A percentile compares a stretch with the other conserved stretches of the same genome.
Evolutionary conservation across 2,329 filamentous ascomycete genomes (phyloP).

Genomic region (Bertia moriformis): DNA sequence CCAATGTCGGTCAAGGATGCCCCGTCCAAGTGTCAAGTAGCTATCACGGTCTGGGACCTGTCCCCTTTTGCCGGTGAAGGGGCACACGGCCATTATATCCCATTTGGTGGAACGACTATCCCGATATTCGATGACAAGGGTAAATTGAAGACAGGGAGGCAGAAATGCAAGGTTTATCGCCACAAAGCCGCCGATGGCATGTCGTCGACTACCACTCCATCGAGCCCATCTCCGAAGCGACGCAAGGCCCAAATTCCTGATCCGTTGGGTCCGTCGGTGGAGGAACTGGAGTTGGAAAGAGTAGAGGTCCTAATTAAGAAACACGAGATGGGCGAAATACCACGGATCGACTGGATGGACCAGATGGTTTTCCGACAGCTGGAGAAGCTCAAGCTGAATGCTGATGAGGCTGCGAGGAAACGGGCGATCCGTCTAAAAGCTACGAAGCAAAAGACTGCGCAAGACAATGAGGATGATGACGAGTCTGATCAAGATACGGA

Average conservation of each 20-base stretch:
- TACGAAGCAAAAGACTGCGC: slow-evolving; percentile 12
- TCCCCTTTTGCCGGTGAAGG: slow-evolving; percentile 62
- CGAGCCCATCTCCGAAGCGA: slow-evolving; percentile 40
- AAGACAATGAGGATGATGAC: slow-evolving; percentile 16
- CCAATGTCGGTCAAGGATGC: slow-evolving; percentile 74
- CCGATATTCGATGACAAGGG: slow-evolving; percentile 85
- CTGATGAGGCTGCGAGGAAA: slow-evolving; percentile 20
- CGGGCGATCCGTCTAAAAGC: slow-evolving; percentile 20
- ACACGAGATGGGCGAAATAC: slow-evolving; percentile 94
- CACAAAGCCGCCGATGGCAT: slow-evolving; percentile 75
- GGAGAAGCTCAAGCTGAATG: slow-evolving; percentile 59
- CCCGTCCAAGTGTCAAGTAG: slow-evolving; percentile 68
- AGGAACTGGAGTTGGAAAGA: slow-evolving; percentile 61
- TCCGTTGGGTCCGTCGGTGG: slow-evolving; percentile 12
- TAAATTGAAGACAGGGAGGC: slow-evolving; percentile 76
- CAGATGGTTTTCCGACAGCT: slow-evolving; percentile 82
- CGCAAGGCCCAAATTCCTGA: slow-evolving; percentile 33
- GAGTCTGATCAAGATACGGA: slow-evolving; percentile 24
- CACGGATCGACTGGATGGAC: slow-evolving; percentile 86
- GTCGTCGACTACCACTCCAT: slow-evolving; percentile 65
- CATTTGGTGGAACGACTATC: slow-evolving; percentile 88
- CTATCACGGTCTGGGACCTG: slow-evolving; percentile 89
- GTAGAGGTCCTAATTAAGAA: slow-evolving; percentile 88
- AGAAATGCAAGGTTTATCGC: slow-evolving; percentile 78
- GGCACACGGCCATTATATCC: slow-evolving; percentile 63